Evolutionary conservation across 2,329 filamentous ascomycete genomes (phyloP), one percentile per base, ranked within the genome.

Genomic region (Triangularia verruculosa): DNA sequence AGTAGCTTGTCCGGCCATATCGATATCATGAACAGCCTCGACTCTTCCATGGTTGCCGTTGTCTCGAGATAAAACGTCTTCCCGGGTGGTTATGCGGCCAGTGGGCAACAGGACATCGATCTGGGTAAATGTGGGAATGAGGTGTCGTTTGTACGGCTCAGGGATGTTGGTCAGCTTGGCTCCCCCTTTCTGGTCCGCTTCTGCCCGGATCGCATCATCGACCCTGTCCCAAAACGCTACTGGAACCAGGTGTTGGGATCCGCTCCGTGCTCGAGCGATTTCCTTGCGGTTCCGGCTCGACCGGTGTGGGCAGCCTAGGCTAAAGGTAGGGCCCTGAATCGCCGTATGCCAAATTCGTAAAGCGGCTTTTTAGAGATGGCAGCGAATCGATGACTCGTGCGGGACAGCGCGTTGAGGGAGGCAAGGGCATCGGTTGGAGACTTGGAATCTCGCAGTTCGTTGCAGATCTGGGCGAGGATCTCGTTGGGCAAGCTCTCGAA

Each of bases 221-320:
- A 28, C 27, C 27, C 27, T 28, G 27, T 28, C 27, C 52, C 64
- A 67, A 3, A 17, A 9, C 22, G 43, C n/a, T 22, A 3, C 28
- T 39, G n/a, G 52, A 68, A 67, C 12, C 13, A 7, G 32, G 61
- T 53, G 62, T 70, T 58, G 11, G 66, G 63, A 5, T 64, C 30
- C 11, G 67, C 57, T 6, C 69, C 69, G 30, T 61, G 64, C 24
- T 62, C 65, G 9, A 71, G 65, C 6, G 59, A 56, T 39, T 69
- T 69, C n/a, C 34, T 30, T 12, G 68, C 34, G 1, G 69, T 70
- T 20, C 59, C 53, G 1, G 56, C 34, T 4, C 47, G 22, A 20
- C 67, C 67, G 2, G 47, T 51, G 4, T 59, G 55, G 4, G 67
- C 63, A 1, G 64, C 66, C 67, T 64, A 70, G 13, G 61, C 39